Percentiles rank a stretch among this genome's conserved stretches.
These are phyloP conservation scores for Ilyonectria destructans DNA, from an alignment of 2,329 filamentous ascomycete species.

Conservation along the genomic window DNA sequence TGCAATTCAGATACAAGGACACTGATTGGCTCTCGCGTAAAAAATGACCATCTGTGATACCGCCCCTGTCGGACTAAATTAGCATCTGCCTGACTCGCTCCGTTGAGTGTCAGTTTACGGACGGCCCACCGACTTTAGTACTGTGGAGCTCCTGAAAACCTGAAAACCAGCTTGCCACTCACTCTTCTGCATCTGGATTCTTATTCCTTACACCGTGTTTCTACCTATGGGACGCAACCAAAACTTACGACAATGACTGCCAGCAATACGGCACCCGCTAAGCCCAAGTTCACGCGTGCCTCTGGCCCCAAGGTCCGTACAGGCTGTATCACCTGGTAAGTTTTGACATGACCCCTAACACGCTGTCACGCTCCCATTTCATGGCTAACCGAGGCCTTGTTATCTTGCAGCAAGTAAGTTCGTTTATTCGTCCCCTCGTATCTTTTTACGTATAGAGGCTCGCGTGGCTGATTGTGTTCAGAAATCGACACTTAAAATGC, in stretches of 20 bases:
- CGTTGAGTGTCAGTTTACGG: background rate
- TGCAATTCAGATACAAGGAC: background rate
- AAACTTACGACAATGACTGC: slow-evolving; percentile 1
- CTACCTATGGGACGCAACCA: background rate
- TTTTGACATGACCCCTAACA: slow-evolving; percentile 2
- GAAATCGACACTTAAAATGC: slow-evolving; percentile 46
- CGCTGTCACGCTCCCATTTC: background rate
- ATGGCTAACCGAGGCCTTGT: slow-evolving; percentile 16
- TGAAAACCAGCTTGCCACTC: background rate
- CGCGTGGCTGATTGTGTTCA: background rate
- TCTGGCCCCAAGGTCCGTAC: slow-evolving; percentile 41
- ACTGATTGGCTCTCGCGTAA: background rate
- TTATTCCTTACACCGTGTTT: background rate
- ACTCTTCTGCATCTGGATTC: background rate
- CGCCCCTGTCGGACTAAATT: background rate
- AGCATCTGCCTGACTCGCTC: background rate
- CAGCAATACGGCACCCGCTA: background rate
- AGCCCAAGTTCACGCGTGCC: slow-evolving; percentile 36
- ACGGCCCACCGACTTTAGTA: background rate
- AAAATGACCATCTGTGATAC: background rate
- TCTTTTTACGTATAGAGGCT: background rate
- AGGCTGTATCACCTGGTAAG: slow-evolving; percentile 44
- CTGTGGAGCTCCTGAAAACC: background rate
- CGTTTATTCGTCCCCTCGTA: background rate
- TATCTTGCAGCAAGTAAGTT: slow-evolving; percentile 32